phyloP scores from a whole-genome alignment of 768 basidiomycete species.

The Lentinula edodes region DNA sequence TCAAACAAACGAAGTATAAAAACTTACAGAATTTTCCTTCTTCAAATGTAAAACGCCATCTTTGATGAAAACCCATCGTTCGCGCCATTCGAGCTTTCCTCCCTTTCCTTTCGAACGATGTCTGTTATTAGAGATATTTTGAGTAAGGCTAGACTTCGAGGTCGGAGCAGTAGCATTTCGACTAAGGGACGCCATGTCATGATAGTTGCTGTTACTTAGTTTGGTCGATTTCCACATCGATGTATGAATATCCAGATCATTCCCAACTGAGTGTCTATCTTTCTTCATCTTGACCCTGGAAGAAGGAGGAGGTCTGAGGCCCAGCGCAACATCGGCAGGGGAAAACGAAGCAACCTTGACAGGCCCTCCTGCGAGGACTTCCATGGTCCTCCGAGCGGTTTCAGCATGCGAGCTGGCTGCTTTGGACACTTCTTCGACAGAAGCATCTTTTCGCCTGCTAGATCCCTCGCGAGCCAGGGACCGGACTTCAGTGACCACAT shows the following conservation, averaged over 20 bases:
- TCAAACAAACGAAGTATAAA: neutral
- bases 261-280: neutral
- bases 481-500: neutral
- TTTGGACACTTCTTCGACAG: neutral
- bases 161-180: neutral
- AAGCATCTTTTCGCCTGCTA: conserved; percentile 8
- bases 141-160: neutral
- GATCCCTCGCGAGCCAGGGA: conserved; percentile 4
- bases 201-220: neutral
- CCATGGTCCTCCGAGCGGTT: conserved; percentile 1
- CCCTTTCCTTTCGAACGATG: neutral
- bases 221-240: neutral
- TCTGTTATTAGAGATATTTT: neutral
- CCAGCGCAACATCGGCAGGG: neutral
- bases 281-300: neutral
- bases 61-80: conserved; percentile 57
- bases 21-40: conserved; percentile 37
- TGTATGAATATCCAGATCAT: neutral
- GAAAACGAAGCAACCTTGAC: neutral
- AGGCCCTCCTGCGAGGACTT: neutral
- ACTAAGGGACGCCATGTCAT: neutral
- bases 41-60: conserved; percentile 51
- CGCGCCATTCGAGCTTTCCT: conserved; percentile 49
- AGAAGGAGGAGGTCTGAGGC: neutral
- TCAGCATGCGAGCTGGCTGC: neutral